These are phyloP conservation scores for Pythium guiyangense DNA, from an alignment of 352 stramenopile genomes.

Conservation along the genomic window DNA sequence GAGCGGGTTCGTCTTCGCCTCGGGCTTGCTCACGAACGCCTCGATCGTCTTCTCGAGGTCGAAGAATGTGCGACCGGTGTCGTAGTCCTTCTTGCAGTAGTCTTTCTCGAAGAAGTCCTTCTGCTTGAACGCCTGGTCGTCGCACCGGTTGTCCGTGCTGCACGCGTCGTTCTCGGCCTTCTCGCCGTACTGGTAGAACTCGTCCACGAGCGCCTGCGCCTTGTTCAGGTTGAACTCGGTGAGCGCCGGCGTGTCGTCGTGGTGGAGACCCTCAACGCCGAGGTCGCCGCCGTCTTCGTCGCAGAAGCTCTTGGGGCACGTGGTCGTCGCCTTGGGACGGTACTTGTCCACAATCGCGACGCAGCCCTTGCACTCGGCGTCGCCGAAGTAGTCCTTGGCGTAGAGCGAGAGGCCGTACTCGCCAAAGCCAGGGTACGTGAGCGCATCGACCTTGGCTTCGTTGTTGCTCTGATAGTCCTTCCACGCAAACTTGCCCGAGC, in stretches of 20 bases:
- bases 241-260: slow-evolving; percentile 9
- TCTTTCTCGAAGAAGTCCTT: slow-evolving; percentile 39
- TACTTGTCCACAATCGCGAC: too few relatives aligned
- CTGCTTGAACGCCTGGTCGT: slow-evolving; percentile 27
- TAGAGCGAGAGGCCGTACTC: slow-evolving; percentile 53
- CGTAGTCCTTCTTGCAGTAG: slow-evolving; percentile 13
- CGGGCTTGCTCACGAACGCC: slow-evolving; percentile 17
- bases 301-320: slow-evolving; percentile 36
- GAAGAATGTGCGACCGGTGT: slow-evolving; percentile 29
- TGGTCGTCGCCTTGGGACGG: slow-evolving; percentile 21
- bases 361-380: slow-evolving; percentile 42
- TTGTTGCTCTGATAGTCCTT: slow-evolving; percentile 43
- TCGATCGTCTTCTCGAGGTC: slow-evolving; percentile 14
- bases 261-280: slow-evolving; percentile 3
- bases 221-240: slow-evolving; percentile 28
- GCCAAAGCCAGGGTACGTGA: slow-evolving; percentile 38
- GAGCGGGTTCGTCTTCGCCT: slow-evolving; percentile 36
- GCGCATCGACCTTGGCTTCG: slow-evolving; percentile 28
- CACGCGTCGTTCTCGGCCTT: slow-evolving; percentile 52
- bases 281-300: slow-evolving; percentile 15
- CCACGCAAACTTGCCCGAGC: slow-evolving; percentile 29
- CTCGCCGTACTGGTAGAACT: slow-evolving; percentile 36
- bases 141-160: slow-evolving; percentile 37
- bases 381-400: slow-evolving; percentile 41
- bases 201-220: slow-evolving; percentile 15